A percentile compares a stretch with the other conserved stretches of the same genome.
phyloP scores from a whole-genome alignment of 2,329 filamentous ascomycete species.

The Diaporthe citrichinensis region DNA sequence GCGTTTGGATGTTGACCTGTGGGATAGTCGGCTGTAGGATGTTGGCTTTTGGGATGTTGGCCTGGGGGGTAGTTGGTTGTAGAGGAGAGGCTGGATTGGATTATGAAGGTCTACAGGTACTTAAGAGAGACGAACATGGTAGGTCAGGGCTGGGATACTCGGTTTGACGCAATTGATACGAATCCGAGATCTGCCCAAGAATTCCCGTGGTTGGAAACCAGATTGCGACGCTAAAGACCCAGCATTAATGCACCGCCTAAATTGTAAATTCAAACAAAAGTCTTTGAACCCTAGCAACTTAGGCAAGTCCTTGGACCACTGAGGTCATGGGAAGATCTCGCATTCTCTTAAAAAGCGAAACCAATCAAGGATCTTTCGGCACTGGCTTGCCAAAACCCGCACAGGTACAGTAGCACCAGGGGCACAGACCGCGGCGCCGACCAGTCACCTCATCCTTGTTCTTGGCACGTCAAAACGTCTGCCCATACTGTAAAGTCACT shows the following conservation, averaged over 20 bases:
- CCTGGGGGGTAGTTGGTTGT: too few species aligned
- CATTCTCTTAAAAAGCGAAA: background rate
- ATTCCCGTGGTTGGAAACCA: background rate
- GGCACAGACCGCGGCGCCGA: background rate
- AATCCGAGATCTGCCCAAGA: constrained; percentile 2
- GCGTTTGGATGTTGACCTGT: too few species aligned
- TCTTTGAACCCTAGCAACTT: background rate
- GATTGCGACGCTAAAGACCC: background rate
- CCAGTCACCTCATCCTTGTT: background rate
- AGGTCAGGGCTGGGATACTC: background rate
- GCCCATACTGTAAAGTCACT: background rate
- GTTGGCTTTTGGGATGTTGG: too few species aligned
- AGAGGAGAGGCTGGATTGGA: background rate
- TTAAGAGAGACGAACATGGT: background rate
- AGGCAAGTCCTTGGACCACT: background rate
- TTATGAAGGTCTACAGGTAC: background rate
- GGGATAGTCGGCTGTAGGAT: too few species aligned
- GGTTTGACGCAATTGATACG: background rate
- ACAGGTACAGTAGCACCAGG: background rate
- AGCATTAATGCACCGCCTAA: constrained; percentile 6
- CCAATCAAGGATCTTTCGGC: background rate
- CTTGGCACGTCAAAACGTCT: background rate
- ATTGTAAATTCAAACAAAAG: background rate
- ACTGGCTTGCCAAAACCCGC: background rate
- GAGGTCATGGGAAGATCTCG: background rate